Evolutionary conservation across 345 rosid species (phyloP).

Genomic region (Lepidium sativum): DNA sequence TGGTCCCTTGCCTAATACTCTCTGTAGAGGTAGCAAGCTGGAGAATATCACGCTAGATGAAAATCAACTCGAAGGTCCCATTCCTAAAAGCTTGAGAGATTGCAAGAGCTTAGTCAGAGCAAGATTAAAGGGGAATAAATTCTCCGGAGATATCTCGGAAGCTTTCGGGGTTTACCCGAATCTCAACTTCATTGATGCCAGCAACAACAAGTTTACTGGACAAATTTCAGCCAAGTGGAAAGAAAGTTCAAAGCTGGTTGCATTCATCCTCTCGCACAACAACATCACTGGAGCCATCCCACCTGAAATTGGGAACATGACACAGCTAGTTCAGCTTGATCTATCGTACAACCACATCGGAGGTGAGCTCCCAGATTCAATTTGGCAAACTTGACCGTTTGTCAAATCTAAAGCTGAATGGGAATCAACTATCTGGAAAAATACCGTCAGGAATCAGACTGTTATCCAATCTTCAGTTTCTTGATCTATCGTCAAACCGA

Average conservation of each 20-base stretch:
- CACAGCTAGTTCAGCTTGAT: constrained; percentile 13
- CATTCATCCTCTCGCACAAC: constrained; percentile 24
- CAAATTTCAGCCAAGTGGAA: constrained; percentile 32
- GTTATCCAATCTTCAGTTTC: constrained; percentile 10
- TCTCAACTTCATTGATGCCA: constrained; percentile 31
- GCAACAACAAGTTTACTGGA: constrained; percentile 34
- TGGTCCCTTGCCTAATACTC: constrained; percentile 34
- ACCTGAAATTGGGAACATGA: constrained; percentile 28
- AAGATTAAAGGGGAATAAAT: constrained; percentile 26
- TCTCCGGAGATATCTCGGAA: constrained; percentile 31
- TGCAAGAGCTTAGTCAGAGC: constrained; percentile 35
- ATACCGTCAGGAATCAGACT: constrained; percentile 25
- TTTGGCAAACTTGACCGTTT: constrained; percentile 11
- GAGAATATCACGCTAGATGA: constrained; percentile 27
- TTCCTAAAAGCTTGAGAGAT: constrained; percentile 32
- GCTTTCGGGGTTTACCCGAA: constrained; percentile 30
- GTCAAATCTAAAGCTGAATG: neutral
- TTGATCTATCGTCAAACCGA: constrained; percentile 35
- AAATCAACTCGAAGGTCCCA: constrained; percentile 26
- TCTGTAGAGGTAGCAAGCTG: constrained; percentile 33
- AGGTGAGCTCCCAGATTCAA: constrained; percentile 21
- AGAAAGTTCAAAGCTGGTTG: constrained; percentile 25
- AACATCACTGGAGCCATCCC: constrained; percentile 31
- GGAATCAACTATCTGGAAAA: constrained; percentile 22
- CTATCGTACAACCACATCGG: constrained; percentile 26